Evolutionary conservation across 2,329 filamentous ascomycete genomes (phyloP), one percentile per base, ranked within the genome.

Genomic region (Aspergillus tamarii): DNA sequence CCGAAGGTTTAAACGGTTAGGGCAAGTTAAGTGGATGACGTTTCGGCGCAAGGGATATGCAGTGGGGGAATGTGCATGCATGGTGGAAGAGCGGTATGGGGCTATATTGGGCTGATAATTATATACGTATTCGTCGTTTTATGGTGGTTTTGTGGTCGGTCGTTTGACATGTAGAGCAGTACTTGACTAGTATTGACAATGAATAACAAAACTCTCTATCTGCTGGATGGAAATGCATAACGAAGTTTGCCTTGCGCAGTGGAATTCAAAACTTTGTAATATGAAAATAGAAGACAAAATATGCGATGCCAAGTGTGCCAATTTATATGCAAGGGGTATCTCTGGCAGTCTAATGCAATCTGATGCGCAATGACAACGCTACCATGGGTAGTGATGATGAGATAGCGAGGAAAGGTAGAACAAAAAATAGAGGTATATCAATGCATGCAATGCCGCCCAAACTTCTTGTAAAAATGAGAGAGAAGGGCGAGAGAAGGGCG

Each of bases 311-410:
- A 55, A 39, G 32, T 9, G 34, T 55, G 52, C 52, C 34, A 26
- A 39, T 39, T 39, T 39, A 55, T 55, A 55, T 55, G 52, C 52
- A 55, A 39, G 52, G 52, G 52, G 32, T 55, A 55, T 55, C 52
- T 55, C 32, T 26, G 52, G 32, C 52, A 55, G 32, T 55, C 52
- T 55, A 52, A 55, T 55, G 52, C 52, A 55, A 39, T 55, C 32
- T 55, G 52, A 55, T 55, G 52, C 32, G 32, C 32, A 39, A 55
- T 26, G 52, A 55, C 32, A 55, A 55, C 23, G 52, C 19, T 55
- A 55, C 52, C 32, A 41, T 39, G 11, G 12, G 52, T 36, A 36
- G n/a, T 9, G 32, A 55, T 23, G 30, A 55, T 23, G 32, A 14
- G 30, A 32, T 36, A 55, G 32, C 12, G 9, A 34, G 12, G 12